These are phyloP conservation scores for Dothistroma septosporum DNA, from an alignment of 2,329 filamentous ascomycete species.

Conservation along the genomic window DNA sequence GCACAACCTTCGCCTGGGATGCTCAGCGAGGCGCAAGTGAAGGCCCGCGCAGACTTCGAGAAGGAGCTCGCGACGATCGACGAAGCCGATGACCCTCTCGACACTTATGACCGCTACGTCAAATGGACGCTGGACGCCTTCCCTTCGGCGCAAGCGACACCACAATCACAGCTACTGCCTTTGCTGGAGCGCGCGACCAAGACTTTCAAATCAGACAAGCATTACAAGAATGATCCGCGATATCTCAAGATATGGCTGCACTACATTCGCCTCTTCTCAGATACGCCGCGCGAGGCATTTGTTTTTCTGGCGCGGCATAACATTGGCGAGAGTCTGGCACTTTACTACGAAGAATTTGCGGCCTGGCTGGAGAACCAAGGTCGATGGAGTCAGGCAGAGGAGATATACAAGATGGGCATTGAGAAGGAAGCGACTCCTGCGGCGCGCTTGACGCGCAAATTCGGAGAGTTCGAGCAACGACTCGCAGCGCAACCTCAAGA, in stretches of 20 bases:
- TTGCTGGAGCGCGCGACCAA: conserved; percentile 92
- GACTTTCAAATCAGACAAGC: conserved; percentile 73
- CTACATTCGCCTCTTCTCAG: conserved; percentile 89
- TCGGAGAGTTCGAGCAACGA: conserved; percentile 82
- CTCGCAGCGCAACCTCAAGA: conserved; percentile 63
- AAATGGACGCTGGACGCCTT: conserved; percentile 96
- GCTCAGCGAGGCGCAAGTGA: conserved; percentile 72
- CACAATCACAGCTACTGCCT: conserved; percentile 82
- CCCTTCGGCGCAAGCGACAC: conserved; percentile 85
- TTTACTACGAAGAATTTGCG: conserved; percentile 97
- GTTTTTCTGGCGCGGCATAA: conserved; percentile 83
- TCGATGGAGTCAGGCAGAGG: conserved; percentile 85
- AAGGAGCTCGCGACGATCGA: conserved; percentile 70
- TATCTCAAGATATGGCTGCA: conserved; percentile 92
- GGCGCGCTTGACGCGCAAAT: conserved; percentile 80
- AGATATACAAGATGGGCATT: conserved; percentile 86
- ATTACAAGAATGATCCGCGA: conserved; percentile 92
- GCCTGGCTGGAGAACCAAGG: conserved; percentile 82
- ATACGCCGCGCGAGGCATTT: conserved; percentile 88
- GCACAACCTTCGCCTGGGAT: conserved; percentile 54
- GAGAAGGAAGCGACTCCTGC: conserved; percentile 80
- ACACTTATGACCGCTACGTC: conserved; percentile 93
- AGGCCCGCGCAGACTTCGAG: conserved; percentile 78
- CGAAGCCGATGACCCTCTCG: conserved; percentile 91
- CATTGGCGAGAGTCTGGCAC: conserved; percentile 79